Percentiles rank a stretch among this genome's conserved stretches.
Conservation (phyloP, 2,329 filamentous ascomycete genomes). For the Clarireedia monteithiana region DNA sequence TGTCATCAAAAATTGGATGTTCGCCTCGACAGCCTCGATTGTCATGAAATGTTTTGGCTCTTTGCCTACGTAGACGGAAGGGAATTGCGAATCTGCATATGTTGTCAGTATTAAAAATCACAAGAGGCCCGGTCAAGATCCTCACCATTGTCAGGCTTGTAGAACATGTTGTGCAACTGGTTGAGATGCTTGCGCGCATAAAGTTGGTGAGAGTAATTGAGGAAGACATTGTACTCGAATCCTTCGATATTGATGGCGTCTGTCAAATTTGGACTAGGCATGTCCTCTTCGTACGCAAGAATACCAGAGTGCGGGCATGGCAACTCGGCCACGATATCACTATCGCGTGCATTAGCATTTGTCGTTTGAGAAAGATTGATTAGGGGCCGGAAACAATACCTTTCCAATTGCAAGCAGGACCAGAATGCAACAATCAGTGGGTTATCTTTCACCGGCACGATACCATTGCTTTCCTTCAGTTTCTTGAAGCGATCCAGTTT, state of each 20-base stretch:
- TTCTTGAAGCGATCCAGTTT: conserved; percentile 34
- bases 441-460: conserved; percentile 41
- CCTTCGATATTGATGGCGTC: conserved; percentile 36
- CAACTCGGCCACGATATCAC: conserved; percentile 87
- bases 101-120: conserved; percentile 39
- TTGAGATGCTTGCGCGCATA: conserved; percentile 59
- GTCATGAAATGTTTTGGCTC: conserved; percentile 34
- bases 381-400: conserved; percentile 39
- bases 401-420: conserved; percentile 91
- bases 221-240: conserved; percentile 41
- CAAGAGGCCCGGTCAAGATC: conserved; percentile 25
- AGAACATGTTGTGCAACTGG: conserved; percentile 43
- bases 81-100: conserved; percentile 22
- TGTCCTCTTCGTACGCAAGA: conserved; percentile 52
- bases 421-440: conserved; percentile 73
- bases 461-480: conserved; percentile 22
- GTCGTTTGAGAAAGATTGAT: not conserved
- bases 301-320: conserved; percentile 53
- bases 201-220: conserved; percentile 56
- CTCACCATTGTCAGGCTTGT: conserved; percentile 25
- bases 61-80: conserved; percentile 13
- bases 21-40: conserved; percentile 39
- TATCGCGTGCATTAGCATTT: conserved; percentile 30
- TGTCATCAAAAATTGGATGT: conserved; percentile 34
- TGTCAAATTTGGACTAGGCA: conserved; percentile 57